These are phyloP conservation scores for Paulownia fortunei DNA, from an alignment of 257 asterid genomes.

Conservation along the genomic window DNA sequence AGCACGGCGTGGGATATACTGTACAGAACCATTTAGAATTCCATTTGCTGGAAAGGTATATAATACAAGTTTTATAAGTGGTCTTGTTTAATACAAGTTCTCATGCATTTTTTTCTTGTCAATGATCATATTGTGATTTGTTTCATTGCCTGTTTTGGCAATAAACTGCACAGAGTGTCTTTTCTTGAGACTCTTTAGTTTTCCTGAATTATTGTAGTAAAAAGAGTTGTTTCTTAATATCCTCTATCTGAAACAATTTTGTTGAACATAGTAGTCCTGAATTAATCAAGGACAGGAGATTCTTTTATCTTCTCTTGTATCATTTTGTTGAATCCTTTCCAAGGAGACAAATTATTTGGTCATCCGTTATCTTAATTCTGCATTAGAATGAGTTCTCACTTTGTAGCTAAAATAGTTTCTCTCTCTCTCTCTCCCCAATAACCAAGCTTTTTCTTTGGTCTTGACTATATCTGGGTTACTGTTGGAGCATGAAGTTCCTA, in stretches of 20 bases:
- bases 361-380: neutral
- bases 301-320: neutral
- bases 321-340: conserved; percentile 6
- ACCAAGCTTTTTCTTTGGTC: neutral
- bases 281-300: neutral
- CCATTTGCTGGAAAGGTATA: conserved; percentile 99
- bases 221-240: conserved; percentile 4
- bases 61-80: conserved; percentile 21
- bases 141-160: neutral
- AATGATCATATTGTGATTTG: conserved; percentile 4
- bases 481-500: conserved; percentile 2
- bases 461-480: neutral
- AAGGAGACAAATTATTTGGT: neutral
- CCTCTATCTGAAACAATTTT: conserved; percentile 14
- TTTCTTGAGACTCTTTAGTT: conserved; percentile 5
- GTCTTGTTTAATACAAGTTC: conserved; percentile 6
- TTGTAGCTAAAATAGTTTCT: neutral
- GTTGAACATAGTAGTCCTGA: neutral
- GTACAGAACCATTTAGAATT: conserved; percentile 97
- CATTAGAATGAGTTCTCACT: neutral
- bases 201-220: neutral
- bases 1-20: conserved; percentile 92
- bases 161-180: neutral
- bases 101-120: neutral
- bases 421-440: neutral